Evolutionary conservation across 1,139 yeast genomes (phyloP), one percentile per base, ranked within the genome.

Genomic region (Protomyces macrosporus): DNA sequence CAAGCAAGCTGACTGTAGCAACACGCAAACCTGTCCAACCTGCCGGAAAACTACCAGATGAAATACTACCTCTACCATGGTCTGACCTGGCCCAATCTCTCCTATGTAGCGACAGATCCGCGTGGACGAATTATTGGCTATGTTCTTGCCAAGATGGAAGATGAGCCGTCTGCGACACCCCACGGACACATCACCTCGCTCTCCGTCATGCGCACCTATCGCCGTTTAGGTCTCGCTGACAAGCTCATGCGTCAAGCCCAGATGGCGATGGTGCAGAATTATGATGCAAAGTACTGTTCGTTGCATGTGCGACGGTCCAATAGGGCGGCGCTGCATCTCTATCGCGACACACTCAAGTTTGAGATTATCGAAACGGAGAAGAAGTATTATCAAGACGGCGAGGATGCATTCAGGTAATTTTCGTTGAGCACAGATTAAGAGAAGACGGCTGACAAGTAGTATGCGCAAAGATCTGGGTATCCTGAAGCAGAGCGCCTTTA

Each of bases 331-430:
- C 80, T 91, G 72, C 97, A 90, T 76, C 81, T 93, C 68, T 93
- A 93, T 78, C 81, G 88, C 73, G 96, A 90, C 72, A 88, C 97
- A 4, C 80, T 95, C 67, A 79, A 83, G 67, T 93, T 95, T 74
- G 91, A 84, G 71, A 93, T 90, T 55, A 81, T 87, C 65, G 84
- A 86, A 55, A 85, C 93, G 66, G 97, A 91, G 71, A 87, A 84
- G 70, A 82, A 87, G 30, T 93, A 95, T 74, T 93, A 93, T 73
- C 97, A 93, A 66, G 98, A 93, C 75, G 97, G 96, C 35, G 99
- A 95, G 75, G 98, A 95, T 77, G 98, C 98, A n/a, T 93, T 90
- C 75, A 88, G 95, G 52, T 93, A 93, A 98, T n/a, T 45, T n/a
- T 45, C 6, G 23, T 45, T 36, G 23, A 23, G 23, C 23, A 23